Conservation (phyloP, 192 early-diverging fungal genomes). For the Lunasporangiospora selenospora region DNA sequence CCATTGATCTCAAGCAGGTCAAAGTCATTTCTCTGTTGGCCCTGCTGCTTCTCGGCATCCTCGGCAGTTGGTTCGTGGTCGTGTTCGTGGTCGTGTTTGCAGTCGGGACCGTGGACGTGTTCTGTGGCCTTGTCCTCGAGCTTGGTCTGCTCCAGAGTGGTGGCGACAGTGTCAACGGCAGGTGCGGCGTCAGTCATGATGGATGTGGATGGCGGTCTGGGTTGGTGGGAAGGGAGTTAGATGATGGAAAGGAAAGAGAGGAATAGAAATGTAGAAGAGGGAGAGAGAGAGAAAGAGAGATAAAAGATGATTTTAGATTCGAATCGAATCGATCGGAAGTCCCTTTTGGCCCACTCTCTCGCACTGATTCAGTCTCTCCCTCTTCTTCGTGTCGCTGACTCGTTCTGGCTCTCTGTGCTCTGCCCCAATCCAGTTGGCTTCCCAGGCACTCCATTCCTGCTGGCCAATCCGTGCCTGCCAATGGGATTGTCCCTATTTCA, state of each 20-base stretch:
- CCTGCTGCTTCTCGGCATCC: slow-evolving; percentile 6
- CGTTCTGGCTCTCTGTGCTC: too few species aligned
- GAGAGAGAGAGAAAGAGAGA: background rate
- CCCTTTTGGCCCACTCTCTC: too few species aligned
- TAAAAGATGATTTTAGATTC: too few species aligned
- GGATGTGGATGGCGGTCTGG: background rate
- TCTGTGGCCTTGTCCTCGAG: slow-evolving; percentile 26
- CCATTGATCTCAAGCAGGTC: slow-evolving; percentile 56
- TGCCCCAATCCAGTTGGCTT: too few species aligned
- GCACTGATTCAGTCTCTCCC: too few species aligned
- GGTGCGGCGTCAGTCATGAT: slow-evolving; percentile 37
- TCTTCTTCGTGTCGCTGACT: too few species aligned
- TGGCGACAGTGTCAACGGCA: slow-evolving; percentile 16
- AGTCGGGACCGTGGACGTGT: slow-evolving; percentile 45
- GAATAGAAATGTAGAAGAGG: background rate
- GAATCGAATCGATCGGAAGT: too few species aligned
- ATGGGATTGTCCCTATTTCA: background rate
- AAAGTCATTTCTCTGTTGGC: slow-evolving; percentile 44
- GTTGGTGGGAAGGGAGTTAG: background rate
- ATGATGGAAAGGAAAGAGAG: background rate
- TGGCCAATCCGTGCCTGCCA: slow-evolving; percentile 3
- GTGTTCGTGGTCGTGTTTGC: slow-evolving; percentile 47
- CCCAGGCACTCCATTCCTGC: too few species aligned
- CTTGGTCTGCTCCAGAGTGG: slow-evolving; percentile 18
- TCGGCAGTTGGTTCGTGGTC: slow-evolving; percentile 21